Conservation (phyloP, 805 yeast genomes). For the Pichia paraexigua region DNA sequence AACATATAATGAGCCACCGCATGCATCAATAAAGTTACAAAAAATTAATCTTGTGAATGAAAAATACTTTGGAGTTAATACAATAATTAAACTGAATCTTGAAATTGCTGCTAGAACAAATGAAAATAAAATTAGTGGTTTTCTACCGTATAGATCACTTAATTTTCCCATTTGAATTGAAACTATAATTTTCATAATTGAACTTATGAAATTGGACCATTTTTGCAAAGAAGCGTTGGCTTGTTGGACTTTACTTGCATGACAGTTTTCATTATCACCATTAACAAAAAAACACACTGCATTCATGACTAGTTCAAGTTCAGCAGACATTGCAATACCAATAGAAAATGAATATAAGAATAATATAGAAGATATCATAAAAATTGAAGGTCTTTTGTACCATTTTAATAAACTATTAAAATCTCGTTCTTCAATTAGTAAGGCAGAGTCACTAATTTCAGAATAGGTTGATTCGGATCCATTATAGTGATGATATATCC, state of each 20-base stretch:
- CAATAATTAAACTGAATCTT: constrained; percentile 9
- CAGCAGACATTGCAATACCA: constrained; percentile 34
- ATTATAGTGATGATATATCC: not conserved
- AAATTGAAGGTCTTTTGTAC: constrained; percentile 50
- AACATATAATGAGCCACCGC: constrained; percentile 58
- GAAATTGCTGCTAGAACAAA: constrained; percentile 18
- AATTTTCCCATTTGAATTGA: constrained; percentile 55
- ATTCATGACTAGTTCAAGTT: constrained; percentile 28
- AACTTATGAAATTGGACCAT: constrained; percentile 32
- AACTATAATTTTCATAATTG: constrained; percentile 41
- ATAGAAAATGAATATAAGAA: constrained; percentile 37
- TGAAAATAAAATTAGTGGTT: constrained; percentile 33
- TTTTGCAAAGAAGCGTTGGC: constrained; percentile 43
- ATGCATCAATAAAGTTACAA: constrained; percentile 37
- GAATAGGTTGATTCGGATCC: constrained; percentile 3
- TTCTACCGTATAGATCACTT: constrained; percentile 60
- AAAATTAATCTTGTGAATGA: constrained; percentile 33
- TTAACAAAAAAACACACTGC: constrained; percentile 32
- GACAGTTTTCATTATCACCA: constrained; percentile 24
- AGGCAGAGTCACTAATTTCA: constrained; percentile 8
- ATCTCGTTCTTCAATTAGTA: constrained; percentile 12
- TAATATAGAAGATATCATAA: constrained; percentile 37
- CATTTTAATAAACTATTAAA: constrained; percentile 31
- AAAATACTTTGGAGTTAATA: constrained; percentile 25
- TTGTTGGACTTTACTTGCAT: constrained; percentile 34